Base-by-base conservation (phyloP, 2,329 filamentous ascomycete species). In the Aspergillus phoenicis region DNA sequence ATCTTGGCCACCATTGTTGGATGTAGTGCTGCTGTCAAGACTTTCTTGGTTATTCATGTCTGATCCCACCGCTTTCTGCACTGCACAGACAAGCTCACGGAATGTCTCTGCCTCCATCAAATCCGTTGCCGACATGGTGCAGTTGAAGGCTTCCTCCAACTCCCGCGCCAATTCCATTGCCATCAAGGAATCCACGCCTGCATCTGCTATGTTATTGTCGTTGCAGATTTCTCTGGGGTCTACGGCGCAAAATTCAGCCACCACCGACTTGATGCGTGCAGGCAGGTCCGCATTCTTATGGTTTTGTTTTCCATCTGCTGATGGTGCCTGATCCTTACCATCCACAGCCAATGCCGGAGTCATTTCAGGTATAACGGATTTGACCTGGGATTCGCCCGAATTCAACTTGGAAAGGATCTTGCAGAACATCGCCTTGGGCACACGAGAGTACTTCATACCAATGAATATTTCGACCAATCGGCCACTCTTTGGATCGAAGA, bases 121-220 rank as follows among this genome's bases (percentile, higher is more conserved):
- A 26, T 75, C 66, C 1, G 65, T 66, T 7, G 61, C 61, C 4
- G 66, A 52, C 4, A 79, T 56, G 0, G 68, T 71, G 53, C 70
- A 71, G 4, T 74, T 71, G 60, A 83, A 81, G 0, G 64, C 63
- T 1, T 59, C 55, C 49, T 81, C 76, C 3, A 82, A 63, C 55
- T 83, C 82, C 1, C 72, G 71, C 0, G 70, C 74, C 52, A 84
- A 63, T 64, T 84, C 82, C 78, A 82, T 83, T 0, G 74, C 79
- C 75, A 82, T 79, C 0, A 84, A 71, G 0, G 82, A 84, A 66
- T 84, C 82, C 33, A 84, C 81, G 1, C 82, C 82, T 2, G 83
- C 59, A 47, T 68, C 63, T 6, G 63, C 64, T 30, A 68, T 58
- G 39, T 61, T 55, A 2, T 62, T 60, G 6, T 63, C 57, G 1